Base-by-base conservation (phyloP, 768 basidiomycete genomes). In the Lactifluus piperatus region DNA sequence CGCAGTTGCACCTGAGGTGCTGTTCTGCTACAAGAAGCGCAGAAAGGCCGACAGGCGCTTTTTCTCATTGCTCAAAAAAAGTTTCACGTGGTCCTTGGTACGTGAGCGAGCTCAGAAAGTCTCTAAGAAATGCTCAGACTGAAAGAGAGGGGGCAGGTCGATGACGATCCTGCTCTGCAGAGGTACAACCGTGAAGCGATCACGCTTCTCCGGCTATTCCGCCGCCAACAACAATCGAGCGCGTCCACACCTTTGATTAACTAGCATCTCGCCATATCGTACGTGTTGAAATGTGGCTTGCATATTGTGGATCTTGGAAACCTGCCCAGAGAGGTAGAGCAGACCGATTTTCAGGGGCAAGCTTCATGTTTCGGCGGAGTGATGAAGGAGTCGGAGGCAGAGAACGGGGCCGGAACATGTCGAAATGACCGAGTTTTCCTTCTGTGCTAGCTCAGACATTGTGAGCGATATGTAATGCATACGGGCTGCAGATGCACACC, bases 11-110 rank as follows among this genome's bases (percentile, higher is more conserved):
- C 69, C 70, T 37, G 86, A 91, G 57, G 79, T 94, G 41, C 70
- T 95, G 36, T 93, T 97, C 72, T 94, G 91, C 68, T 95, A 93
- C 75, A 94, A 94, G 74, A 95, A 94, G 68, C 79, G 94, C 54
- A 79, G 94, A 73, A 94, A 92, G 81, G 93, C 91, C 0, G 93
- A 95, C 69, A 91, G 84, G 67, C 82, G 87, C 1, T 94, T 95
- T 73, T 95, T 95, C 69, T 68, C 74, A 0, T 70, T 93, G 66
- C 75, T 94, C 59, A 90, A 80, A 69, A 93, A 88, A 66, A 75
- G 81, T 53, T 94, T 94, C 69, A 75, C 70, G 5, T 91, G 90
- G 88, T 71, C 69, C 62, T 80, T 85, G 72, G 87, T 84, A 69
- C 53, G 73, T 51, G 29, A 4, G 49, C 27, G n/a, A 24, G 4